Conservation (phyloP, 164 flowering plant genomes). For the Santalum album region DNA sequence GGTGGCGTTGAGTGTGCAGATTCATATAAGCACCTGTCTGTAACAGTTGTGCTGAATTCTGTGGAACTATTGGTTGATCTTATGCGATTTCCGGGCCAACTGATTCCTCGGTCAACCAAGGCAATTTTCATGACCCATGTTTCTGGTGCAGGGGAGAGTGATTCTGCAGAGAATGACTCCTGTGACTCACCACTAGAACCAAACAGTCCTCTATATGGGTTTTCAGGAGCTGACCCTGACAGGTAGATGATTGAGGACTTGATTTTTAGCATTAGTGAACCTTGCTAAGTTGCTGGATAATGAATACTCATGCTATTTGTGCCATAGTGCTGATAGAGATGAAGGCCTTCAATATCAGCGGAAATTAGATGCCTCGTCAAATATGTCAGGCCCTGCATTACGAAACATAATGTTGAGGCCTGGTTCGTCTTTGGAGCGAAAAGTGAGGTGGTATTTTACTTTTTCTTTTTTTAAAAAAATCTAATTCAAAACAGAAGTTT, state of each 20-base stretch:
- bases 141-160: constrained; percentile 94
- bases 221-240: constrained; percentile 57
- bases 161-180: constrained; percentile 98
- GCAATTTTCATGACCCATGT: constrained; percentile 80
- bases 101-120: constrained; percentile 75
- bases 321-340: constrained; percentile 62
- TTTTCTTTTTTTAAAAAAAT: not conserved
- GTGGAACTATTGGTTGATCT: constrained; percentile 91
- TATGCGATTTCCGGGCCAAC: constrained; percentile 89
- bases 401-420: constrained; percentile 59
- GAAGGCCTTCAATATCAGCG: constrained; percentile 52
- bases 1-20: constrained; percentile 56
- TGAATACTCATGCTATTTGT: constrained; percentile 8
- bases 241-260: constrained; percentile 27
- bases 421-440: constrained; percentile 46
- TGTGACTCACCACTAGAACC: constrained; percentile 99
- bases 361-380: constrained; percentile 48
- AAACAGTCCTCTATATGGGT: constrained; percentile 90
- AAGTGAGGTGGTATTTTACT: constrained; percentile 39
- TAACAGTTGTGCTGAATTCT: constrained; percentile 72
- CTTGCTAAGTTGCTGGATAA: not conserved
- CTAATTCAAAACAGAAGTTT: not conserved
- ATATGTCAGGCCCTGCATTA: constrained; percentile 52
- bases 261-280: no score
- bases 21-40: constrained; percentile 89